Percentiles rank a stretch among this genome's conserved stretches.
Evolutionary conservation across 2,329 filamentous ascomycete genomes (phyloP).

Genomic region (Claviceps sp.): DNA sequence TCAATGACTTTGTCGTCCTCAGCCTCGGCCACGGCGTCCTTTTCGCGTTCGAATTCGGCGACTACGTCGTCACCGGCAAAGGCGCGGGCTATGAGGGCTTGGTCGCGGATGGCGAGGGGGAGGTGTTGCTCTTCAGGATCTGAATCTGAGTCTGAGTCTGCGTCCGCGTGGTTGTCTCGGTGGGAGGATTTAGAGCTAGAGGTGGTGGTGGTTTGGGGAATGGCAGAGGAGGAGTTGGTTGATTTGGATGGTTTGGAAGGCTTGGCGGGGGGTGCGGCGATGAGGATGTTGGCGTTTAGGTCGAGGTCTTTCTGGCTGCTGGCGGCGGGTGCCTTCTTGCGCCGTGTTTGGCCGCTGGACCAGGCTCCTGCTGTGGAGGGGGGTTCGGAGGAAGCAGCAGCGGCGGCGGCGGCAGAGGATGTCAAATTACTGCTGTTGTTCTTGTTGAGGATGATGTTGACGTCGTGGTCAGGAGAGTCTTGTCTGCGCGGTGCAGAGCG

Average conservation of each 20-base stretch:
- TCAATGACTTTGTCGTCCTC: conserved; percentile 76
- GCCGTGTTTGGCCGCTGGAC: conserved; percentile 24
- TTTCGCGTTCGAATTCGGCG: conserved; percentile 69
- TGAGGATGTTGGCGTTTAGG: conserved; percentile 22
- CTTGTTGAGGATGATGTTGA: conserved; percentile 14
- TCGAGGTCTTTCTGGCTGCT: conserved; percentile 25
- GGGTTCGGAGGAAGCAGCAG: conserved; percentile 10
- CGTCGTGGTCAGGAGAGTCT: conserved; percentile 15
- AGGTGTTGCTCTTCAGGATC: conserved; percentile 38
- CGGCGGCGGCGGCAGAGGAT: conserved; percentile 6
- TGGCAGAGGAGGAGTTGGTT: conserved; percentile 4
- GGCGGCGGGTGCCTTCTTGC: conserved; percentile 19
- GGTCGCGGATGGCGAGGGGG: conserved; percentile 44
- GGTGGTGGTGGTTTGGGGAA: conserved; percentile 7
- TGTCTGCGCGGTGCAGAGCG: conserved; percentile 16
- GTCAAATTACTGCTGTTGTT: conserved; percentile 5
- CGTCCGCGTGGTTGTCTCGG: not conserved
- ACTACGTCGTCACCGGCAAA: conserved; percentile 85
- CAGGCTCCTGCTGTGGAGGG: conserved; percentile 25
- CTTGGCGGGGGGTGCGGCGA: conserved; percentile 8
- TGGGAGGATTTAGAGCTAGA: no score
- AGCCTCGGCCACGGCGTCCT: conserved; percentile 53
- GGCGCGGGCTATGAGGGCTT: conserved; percentile 62
- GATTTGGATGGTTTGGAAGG: not conserved
- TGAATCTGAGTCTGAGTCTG: conserved; percentile 22